Evolutionary conservation across 192 early-diverging fungal species (phyloP), one percentile per base, ranked within the genome.

Genomic region (Mortierella antarctica): DNA sequence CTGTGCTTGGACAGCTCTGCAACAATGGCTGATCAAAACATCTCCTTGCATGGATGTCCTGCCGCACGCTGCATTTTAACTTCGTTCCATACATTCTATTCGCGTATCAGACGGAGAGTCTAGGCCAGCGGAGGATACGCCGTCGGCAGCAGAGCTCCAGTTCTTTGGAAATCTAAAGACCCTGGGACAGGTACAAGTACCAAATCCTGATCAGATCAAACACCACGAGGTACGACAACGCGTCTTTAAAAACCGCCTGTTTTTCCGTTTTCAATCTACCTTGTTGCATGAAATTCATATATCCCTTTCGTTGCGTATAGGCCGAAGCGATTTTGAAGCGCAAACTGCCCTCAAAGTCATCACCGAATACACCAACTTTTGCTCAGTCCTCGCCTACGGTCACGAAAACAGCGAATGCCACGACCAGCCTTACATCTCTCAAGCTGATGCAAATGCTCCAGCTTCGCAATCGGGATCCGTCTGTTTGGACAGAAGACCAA

Each of bases 121-220:
- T 40, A 59, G 77, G 45, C 77, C 77, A 6, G 23, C 57, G 14
- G 77, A 80, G 47, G 77, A 80, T 41, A 80, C 77, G 18, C 77
- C 77, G 0, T 80, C 77, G 17, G 77, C 77, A 41, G 77, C 77
- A 31, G 65, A 80, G 57, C 45, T 72, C n/a, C 70, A 80, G 54
- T 80, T 80, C 63, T 80, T 80, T 68, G 77, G 77, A 42, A 80
- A 80, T 55, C 55, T 80, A 17, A 80, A 57, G 21, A 44, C 58
- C 12, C 66, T 80, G 6, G 77, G 77, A 17, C 77, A 80, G 17
- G 77, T 80, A 41, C 15, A 72, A 1, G 70, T 80, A 5, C 21
- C 58, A 8, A 71, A 72, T 47, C 77, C 77, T 15, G 77, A 80
- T 55, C 60, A 80, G 39, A 52, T 80, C 59, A 80, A 80, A 21